Percentiles rank a stretch among this genome's conserved stretches.
Evolutionary conservation across 179 eudicot species (phyloP).

Genomic region (Dionaea muscipula): DNA sequence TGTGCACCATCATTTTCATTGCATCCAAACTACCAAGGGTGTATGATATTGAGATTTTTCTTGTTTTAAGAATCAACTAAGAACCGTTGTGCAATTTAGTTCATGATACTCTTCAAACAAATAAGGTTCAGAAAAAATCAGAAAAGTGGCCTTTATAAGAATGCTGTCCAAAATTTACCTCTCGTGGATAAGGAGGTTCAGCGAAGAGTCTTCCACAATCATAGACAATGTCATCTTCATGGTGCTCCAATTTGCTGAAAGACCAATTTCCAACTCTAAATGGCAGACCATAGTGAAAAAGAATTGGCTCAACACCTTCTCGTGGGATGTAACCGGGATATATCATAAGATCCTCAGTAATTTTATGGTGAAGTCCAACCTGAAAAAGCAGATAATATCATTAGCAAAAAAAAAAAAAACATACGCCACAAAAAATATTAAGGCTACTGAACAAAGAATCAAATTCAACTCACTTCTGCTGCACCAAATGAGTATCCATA

Average conservation of each 20-base stretch:
- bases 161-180: slow-evolving; percentile 35
- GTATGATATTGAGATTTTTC: too few species aligned
- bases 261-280: slow-evolving; percentile 92
- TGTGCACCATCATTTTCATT: too few species aligned
- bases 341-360: slow-evolving; percentile 76
- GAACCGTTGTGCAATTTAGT: too few species aligned
- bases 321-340: slow-evolving; percentile 84
- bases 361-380: slow-evolving; percentile 92
- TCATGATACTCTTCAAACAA: too few species aligned
- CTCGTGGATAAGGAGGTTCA: slow-evolving; percentile 89
- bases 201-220: slow-evolving; percentile 87
- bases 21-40: too few species aligned
- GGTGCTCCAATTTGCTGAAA: slow-evolving; percentile 71
- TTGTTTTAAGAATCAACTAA: too few species aligned
- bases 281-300: slow-evolving; percentile 87
- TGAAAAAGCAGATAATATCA: slow-evolving; percentile 23
- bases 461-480: slow-evolving; percentile 55
- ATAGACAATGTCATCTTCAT: slow-evolving; percentile 69
- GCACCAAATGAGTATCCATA: slow-evolving; percentile 98
- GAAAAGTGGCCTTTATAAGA: too few species aligned
- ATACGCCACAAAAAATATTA: not conserved
- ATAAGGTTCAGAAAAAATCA: too few species aligned
- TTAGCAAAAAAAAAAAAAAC: slow-evolving; percentile 5
- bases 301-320: slow-evolving; percentile 71
- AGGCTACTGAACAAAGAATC: not conserved